These are phyloP conservation scores for Curvularia sp. DNA, from an alignment of 2,329 filamentous ascomycete genomes.

Conservation along the genomic window DNA sequence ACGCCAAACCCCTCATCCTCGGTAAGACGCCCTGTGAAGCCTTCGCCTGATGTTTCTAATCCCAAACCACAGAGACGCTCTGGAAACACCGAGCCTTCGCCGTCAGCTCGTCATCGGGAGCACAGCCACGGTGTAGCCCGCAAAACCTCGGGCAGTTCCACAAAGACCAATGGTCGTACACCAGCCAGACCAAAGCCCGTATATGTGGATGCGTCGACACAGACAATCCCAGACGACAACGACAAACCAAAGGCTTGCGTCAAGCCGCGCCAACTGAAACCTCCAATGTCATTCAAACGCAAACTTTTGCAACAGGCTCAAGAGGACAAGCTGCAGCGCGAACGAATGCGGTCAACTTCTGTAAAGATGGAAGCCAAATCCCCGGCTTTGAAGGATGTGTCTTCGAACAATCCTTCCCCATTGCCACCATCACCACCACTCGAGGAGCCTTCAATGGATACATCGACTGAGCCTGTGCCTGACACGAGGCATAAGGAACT, in stretches of 20 bases:
- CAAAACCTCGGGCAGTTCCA: constrained; percentile 49
- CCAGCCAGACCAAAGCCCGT: constrained; percentile 42
- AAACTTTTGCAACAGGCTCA: constrained; percentile 49
- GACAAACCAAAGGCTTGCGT: constrained; percentile 17
- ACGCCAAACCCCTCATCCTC: constrained; percentile 57
- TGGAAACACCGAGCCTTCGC: constrained; percentile 48
- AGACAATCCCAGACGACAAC: constrained; percentile 38
- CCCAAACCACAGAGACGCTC: constrained; percentile 45
- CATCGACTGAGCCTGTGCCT: constrained; percentile 29
- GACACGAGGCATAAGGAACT: constrained; percentile 31
- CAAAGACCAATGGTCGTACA: constrained; percentile 48
- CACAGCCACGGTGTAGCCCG: constrained; percentile 47
- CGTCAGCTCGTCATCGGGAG: constrained; percentile 46
- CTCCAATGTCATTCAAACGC: constrained; percentile 48
- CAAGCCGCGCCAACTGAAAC: constrained; percentile 36
- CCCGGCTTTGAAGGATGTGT: constrained; percentile 44
- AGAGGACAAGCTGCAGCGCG: constrained; percentile 48
- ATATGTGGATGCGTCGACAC: constrained; percentile 45
- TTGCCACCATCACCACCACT: constrained; percentile 34
- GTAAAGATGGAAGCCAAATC: constrained; percentile 46
- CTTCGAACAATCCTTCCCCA: constrained; percentile 44
- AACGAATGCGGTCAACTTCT: constrained; percentile 47
- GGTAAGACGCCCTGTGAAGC: constrained; percentile 39
- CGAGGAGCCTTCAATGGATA: constrained; percentile 41
- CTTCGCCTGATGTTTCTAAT: constrained; percentile 33